Evolutionary conservation across 2,329 filamentous ascomycete species (phyloP).

Genomic region (Aureobasidium zeae): DNA sequence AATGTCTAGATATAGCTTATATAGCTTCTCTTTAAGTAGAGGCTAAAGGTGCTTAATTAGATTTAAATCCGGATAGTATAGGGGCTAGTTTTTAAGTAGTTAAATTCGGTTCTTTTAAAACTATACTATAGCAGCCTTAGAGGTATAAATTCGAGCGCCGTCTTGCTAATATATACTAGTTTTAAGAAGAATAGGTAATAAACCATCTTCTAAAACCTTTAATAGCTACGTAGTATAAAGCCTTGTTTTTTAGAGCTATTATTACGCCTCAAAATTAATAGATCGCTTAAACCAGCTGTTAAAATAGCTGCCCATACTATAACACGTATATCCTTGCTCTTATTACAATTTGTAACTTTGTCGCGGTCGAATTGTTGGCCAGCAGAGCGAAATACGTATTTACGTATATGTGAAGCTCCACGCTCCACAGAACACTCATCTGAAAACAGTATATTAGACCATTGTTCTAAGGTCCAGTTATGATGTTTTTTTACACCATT

Average conservation of each 20-base stretch:
- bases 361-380: neutral
- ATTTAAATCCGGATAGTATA: neutral
- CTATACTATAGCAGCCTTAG: neutral
- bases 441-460: neutral
- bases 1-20: slow-evolving; percentile 6
- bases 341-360: neutral
- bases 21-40: slow-evolving; percentile 7
- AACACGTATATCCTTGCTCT: slow-evolving; percentile 6
- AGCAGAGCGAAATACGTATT: neutral
- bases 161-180: neutral
- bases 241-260: neutral
- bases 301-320: neutral
- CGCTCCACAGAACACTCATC: slow-evolving; percentile 7
- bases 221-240: neutral
- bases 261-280: neutral
- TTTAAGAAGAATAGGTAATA: neutral
- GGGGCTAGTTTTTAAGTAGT: neutral
- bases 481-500: neutral
- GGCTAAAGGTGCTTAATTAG: slow-evolving; percentile 7
- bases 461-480: neutral
- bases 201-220: neutral
- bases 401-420: neutral
- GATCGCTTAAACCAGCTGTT: neutral
- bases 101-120: neutral
- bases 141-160: neutral